Evolutionary conservation across 352 stramenopile genomes (phyloP).

Genomic region (Phytophthora ohioensis): DNA sequence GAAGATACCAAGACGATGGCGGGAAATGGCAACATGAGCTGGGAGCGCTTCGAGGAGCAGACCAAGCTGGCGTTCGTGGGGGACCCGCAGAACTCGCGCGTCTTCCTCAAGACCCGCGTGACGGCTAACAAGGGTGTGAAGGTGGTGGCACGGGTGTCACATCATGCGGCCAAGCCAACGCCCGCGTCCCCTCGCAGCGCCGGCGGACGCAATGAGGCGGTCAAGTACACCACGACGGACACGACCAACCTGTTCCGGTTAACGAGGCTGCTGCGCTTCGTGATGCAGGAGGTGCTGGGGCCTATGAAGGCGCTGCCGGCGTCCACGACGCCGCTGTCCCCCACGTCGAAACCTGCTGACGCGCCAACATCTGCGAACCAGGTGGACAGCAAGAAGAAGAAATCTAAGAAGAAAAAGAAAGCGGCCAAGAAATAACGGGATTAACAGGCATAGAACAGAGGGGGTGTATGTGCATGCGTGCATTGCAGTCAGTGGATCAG

Average conservation of each 20-base stretch:
- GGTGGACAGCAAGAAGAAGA: constrained; percentile 46
- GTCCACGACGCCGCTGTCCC: constrained; percentile 3
- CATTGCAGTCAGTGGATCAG: constrained; percentile 19
- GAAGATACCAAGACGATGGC: constrained; percentile 21
- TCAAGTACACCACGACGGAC: constrained; percentile 44
- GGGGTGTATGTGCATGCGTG: constrained; percentile 5
- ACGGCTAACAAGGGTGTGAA: constrained; percentile 39
- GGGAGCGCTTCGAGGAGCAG: constrained; percentile 79
- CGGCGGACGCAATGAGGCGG: constrained; percentile 20
- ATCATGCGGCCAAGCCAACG: constrained; percentile 35
- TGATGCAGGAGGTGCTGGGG: constrained; percentile 73
- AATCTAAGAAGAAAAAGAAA: constrained; percentile 52
- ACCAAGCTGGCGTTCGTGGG: constrained; percentile 69
- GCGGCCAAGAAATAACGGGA: constrained; percentile 25
- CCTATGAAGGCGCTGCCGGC: constrained; percentile 51
- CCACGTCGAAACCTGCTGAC: constrained; percentile 5
- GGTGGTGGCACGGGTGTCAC: constrained; percentile 61
- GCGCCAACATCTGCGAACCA: constrained; percentile 2
- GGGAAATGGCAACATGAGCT: constrained; percentile 42
- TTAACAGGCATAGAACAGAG: neutral
- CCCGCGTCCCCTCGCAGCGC: constrained; percentile 17
- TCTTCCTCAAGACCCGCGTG: constrained; percentile 69
- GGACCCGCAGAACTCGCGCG: constrained; percentile 58
- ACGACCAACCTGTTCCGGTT: constrained; percentile 49
- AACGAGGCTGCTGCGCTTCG: constrained; percentile 66